Evolutionary conservation across 208 protist genomes (phyloP).

Genomic region (Leptomonas seymouri): DNA sequence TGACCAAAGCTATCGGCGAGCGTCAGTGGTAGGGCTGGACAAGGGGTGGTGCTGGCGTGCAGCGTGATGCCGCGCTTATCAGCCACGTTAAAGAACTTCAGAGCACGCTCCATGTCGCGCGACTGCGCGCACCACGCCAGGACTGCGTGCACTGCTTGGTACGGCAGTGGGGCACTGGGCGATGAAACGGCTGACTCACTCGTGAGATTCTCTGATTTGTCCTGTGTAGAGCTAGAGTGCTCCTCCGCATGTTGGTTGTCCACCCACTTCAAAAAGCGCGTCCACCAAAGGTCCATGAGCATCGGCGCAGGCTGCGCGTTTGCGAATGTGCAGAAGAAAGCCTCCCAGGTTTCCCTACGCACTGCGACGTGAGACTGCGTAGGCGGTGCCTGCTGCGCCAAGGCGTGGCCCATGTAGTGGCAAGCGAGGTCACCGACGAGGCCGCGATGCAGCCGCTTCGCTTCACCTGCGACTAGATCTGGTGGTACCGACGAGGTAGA

Average conservation of each 20-base stretch:
- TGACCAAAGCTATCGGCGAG: background rate
- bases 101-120: constrained; percentile 66
- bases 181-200: background rate
- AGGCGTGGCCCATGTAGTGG: constrained; percentile 74
- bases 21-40: background rate
- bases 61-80: constrained; percentile 54
- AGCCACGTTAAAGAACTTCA: constrained; percentile 65
- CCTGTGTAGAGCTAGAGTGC: too few relatives aligned
- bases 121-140: constrained; percentile 68
- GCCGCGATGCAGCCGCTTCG: constrained; percentile 24
- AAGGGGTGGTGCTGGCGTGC: background rate
- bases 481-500: background rate
- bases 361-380: constrained; percentile 7
- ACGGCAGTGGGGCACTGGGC: constrained; percentile 45
- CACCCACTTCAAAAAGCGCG: constrained; percentile 38
- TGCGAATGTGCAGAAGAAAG: constrained; percentile 58
- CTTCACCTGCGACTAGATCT: constrained; percentile 32
- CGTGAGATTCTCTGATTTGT: too few relatives aligned
- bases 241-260: constrained; percentile 1
- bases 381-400: constrained; percentile 26
- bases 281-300: constrained; percentile 85
- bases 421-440: constrained; percentile 51
- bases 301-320: constrained; percentile 61
- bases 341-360: constrained; percentile 51
- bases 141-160: constrained; percentile 54